Percentiles rank a stretch among this genome's conserved stretches.
These are phyloP conservation scores for Pseudogymnoascus sp. DNA, from an alignment of 2,329 filamentous ascomycete species.

Conservation along the genomic window DNA sequence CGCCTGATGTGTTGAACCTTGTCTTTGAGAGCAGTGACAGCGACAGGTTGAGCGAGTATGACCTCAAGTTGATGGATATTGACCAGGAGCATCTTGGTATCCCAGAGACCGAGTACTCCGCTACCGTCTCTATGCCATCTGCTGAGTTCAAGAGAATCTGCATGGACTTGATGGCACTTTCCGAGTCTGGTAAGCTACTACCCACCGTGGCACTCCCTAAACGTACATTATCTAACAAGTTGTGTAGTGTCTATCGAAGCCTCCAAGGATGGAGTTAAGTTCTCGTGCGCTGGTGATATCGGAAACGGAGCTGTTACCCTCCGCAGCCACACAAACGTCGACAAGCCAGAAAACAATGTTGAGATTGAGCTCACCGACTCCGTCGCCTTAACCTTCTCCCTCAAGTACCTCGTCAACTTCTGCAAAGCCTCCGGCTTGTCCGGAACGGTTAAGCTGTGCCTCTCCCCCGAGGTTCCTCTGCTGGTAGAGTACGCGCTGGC, in stretches of 20 bases:
- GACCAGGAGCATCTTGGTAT: conserved; percentile 99
- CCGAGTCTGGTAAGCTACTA: conserved; percentile 74
- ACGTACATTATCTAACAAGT: background rate
- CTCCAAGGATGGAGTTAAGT: conserved; percentile 95
- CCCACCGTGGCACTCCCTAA: background rate
- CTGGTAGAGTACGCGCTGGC: conserved; percentile 84
- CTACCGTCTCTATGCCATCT: conserved; percentile 83
- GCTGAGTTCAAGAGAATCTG: conserved; percentile 92
- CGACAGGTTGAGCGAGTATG: conserved; percentile 95
- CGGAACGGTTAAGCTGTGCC: conserved; percentile 76
- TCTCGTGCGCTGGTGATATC: conserved; percentile 88
- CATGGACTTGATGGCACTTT: conserved; percentile 83
- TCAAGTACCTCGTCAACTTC: conserved; percentile 99
- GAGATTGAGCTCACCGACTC: conserved; percentile 88
- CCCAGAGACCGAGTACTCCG: conserved; percentile 96
- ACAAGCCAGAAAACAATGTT: conserved; percentile 81
- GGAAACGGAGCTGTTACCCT: conserved; percentile 91
- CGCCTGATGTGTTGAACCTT: conserved; percentile 90
- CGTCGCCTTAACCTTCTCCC: conserved; percentile 90
- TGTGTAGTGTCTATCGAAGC: conserved; percentile 86
- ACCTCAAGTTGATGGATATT: conserved; percentile 99
- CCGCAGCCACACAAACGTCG: conserved; percentile 79
- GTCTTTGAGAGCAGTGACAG: conserved; percentile 85
- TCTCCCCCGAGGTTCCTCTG: conserved; percentile 93
- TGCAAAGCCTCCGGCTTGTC: conserved; percentile 93